Evolutionary conservation across 1,284 basidiomycete genomes (phyloP), one percentile per base, ranked within the genome.

Genomic region (Marasmius oreades): DNA sequence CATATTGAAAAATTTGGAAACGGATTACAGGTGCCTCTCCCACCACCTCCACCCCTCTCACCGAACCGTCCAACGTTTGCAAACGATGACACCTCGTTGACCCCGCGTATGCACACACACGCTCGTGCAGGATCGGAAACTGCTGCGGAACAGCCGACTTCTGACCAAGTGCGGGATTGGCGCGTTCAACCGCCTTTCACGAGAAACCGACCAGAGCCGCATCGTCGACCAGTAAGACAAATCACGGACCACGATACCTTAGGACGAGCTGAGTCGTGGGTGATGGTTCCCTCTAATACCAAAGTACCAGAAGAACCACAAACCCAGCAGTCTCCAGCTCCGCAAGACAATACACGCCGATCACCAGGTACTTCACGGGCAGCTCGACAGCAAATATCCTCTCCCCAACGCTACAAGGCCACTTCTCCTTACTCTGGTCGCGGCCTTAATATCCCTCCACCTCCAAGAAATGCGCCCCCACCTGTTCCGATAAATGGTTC

Each of bases 111-210:
- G 46, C 61, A 68, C 47, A 67, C 64, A 20, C 81, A 84, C 61
- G 63, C 65, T 20, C 77, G 79, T 52, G 71, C 78, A 16, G 75
- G 74, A 12, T 81, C 82, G 0, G 83, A 85, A 65, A 75, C 75
- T 16, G 75, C 74, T 34, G 69, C 70, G 16, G 81, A 85, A 43
- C 75, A 79, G 22, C 81, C 84, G 56, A 69, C 72, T 39, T 62
- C 67, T 14, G 59, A 73, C 10, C 10, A 5, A 31, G 4, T 10
- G 5, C 28, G 28, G 28, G 28, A 31, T 44, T 74, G 70, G 58
- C 61, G 66, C n/a, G 62, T 71, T 20, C 77, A 81, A 59, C 72
- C 39, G 28, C 28, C 28, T 31, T 31, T 31, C 28, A 31, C 28
- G 28, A 31, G 28, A 31, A 31, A 31, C 16, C 16, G 39, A n/a